Base-by-base conservation (phyloP, 163 green algal genomes). In the Chlorella variabilis region DNA sequence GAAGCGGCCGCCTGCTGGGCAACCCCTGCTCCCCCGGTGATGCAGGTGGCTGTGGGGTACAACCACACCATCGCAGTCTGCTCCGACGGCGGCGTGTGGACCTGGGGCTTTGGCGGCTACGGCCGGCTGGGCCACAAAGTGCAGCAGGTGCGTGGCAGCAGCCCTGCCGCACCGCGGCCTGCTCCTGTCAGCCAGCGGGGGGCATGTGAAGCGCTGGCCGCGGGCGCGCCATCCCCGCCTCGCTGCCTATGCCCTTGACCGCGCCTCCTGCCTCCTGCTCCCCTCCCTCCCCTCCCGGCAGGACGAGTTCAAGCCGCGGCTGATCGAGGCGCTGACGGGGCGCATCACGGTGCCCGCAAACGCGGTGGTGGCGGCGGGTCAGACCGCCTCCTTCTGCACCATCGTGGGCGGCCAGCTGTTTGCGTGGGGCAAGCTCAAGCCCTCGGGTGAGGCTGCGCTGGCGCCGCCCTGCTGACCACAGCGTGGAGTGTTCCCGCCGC, bases 361-460 rank as follows among this genome's bases (percentile, higher is more conserved):
- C 23, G 86, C 83, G 20, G 68, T 87, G 51, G 80, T 96, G n/a
- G 94, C 86, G 8, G 94, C 94, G 2, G 94, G 95, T 4, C 73
- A 74, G 5, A 92, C 85, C 8, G 84, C 86, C 63, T 89, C 88
- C 62, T 93, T 92, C 82, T 89, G 82, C 65, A 89, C 82, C 42
- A 87, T 89, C 58, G 75, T 86, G 23, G 88, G 87, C 31, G 88
- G 87, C 17, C 90, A 94, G 85, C 79, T 98, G 62, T 98, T 96
- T 85, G 88, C 87, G 4, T 98, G 94, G 91, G 96, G 96, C 84
- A 98, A 98, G 89, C 83, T 98, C 31, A 98, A 99, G 90, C 84
- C 87, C 18, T 91, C 79, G 25, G 89, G 91, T 34, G 85, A 87
- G 70, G 13, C 29, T 9, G 18, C 20, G 18, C 27, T n/a, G 68